Conservation (phyloP, 208 protist genomes). For the Strigomonas culicis region DNA sequence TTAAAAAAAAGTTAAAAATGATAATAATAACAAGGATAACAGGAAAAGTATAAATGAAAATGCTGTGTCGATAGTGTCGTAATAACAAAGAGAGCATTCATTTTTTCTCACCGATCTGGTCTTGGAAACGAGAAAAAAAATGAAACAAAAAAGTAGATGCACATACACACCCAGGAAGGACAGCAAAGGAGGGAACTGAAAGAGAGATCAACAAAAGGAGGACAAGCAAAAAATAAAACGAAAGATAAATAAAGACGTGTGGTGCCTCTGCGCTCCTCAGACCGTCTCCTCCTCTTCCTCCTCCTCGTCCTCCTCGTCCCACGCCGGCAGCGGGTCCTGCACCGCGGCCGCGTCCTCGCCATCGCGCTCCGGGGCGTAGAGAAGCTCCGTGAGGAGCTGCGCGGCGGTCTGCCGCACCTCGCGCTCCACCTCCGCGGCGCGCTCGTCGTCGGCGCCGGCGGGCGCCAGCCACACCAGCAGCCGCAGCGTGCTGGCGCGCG, state of each 20-base stretch:
- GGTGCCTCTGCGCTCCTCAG: too few relatives aligned
- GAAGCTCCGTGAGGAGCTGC: conserved; percentile 12
- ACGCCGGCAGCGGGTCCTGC: conserved; percentile 29
- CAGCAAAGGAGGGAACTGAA: background rate
- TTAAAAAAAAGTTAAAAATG: background rate
- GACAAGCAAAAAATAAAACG: background rate
- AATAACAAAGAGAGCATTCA: too few relatives aligned
- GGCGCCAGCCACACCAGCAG: conserved; percentile 31
- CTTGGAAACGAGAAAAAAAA: too few relatives aligned
- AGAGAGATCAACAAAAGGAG: conserved; percentile 1
- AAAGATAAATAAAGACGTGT: background rate
- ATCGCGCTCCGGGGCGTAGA: conserved; percentile 25
- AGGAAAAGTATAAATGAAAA: too few relatives aligned
- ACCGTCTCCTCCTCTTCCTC: background rate
- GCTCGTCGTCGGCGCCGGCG: background rate
- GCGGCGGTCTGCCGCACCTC: conserved; percentile 13
- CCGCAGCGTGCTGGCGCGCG: conserved; percentile 22
- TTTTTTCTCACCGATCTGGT: too few relatives aligned
- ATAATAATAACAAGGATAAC: background rate
- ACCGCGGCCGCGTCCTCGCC: conserved; percentile 17
- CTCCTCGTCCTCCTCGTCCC: conserved; percentile 26
- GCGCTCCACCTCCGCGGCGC: conserved; percentile 8
- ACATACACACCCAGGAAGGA: background rate
- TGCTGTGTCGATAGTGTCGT: too few relatives aligned
- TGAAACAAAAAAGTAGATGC: background rate